Evolutionary conservation across 345 rosid species (phyloP).

Genomic region (Populus tremula): DNA sequence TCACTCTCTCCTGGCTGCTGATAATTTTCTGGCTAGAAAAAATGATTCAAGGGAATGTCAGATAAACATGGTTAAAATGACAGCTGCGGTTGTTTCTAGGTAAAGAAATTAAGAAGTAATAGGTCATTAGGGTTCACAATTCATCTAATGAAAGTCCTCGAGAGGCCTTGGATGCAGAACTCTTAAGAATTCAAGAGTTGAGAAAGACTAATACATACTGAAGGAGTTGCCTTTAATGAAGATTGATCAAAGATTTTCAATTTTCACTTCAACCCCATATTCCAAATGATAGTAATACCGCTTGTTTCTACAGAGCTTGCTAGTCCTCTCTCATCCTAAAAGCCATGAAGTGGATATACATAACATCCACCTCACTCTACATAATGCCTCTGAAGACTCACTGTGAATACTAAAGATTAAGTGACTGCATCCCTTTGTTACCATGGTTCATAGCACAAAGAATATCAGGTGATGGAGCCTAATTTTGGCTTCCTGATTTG

Average conservation of each 20-base stretch:
- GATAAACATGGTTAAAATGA: background rate
- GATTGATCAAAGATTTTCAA: background rate
- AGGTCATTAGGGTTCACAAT: background rate
- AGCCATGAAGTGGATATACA: no score
- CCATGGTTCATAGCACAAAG: no score
- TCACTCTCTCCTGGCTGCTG: background rate
- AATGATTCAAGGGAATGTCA: background rate
- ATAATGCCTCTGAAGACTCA: no score
- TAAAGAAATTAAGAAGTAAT: no score
- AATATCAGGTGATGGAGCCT: no score
- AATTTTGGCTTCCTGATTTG: no score
- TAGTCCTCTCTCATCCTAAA: no score
- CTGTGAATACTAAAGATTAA: no score
- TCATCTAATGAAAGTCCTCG: background rate
- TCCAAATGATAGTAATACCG: background rate
- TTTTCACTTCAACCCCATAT: background rate
- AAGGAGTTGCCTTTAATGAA: background rate
- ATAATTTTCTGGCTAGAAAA: background rate
- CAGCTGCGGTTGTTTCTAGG: background rate
- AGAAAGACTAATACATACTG: background rate
- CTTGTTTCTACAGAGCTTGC: background rate
- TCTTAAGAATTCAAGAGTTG: background rate
- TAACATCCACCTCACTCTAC: no score
- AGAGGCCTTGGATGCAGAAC: background rate
- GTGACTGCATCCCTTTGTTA: no score